Percentiles rank a stretch among this genome's conserved stretches.
Evolutionary conservation across 352 stramenopile genomes (phyloP).

Genomic region (Phytopythium litorale): DNA sequence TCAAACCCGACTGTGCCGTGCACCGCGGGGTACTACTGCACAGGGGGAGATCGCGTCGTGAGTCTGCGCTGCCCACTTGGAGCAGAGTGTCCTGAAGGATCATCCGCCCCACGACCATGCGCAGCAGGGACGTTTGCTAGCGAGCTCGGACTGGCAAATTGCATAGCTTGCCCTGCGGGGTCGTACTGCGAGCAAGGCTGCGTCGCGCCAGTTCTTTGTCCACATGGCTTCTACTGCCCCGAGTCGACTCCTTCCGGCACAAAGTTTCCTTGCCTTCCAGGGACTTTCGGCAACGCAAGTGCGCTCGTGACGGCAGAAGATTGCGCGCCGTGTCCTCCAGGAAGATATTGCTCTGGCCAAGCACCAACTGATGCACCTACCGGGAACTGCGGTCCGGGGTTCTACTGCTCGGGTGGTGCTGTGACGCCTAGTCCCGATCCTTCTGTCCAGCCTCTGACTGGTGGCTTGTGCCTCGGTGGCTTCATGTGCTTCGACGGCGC

Average conservation of each 20-base stretch:
- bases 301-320: constrained; percentile 33
- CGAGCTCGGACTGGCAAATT: constrained; percentile 43
- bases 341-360: constrained; percentile 75
- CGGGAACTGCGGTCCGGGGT: constrained; percentile 54
- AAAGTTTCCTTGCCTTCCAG: constrained; percentile 52
- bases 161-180: constrained; percentile 69
- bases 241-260: constrained; percentile 34
- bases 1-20: constrained; percentile 44
- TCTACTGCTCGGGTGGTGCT: constrained; percentile 62
- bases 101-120: constrained; percentile 50
- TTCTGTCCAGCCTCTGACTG: constrained; percentile 27
- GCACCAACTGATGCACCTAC: constrained; percentile 46
- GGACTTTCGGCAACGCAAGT: constrained; percentile 52
- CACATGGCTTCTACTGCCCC: constrained; percentile 77
- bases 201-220: constrained; percentile 45
- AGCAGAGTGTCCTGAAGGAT: constrained; percentile 69
- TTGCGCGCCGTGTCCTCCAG: constrained; percentile 55
- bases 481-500: constrained; percentile 67
- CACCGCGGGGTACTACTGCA: constrained; percentile 55
- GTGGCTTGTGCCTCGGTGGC: constrained; percentile 46
- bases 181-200: constrained; percentile 59
- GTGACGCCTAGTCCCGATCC: constrained; percentile 22
- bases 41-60: constrained; percentile 45
- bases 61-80: constrained; percentile 59
- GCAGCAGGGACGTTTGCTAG: constrained; percentile 61